Percentiles rank a stretch among this genome's conserved stretches.
Conservation (phyloP, 306 rosid genomes). For the Cyclanthera cordifolia region DNA sequence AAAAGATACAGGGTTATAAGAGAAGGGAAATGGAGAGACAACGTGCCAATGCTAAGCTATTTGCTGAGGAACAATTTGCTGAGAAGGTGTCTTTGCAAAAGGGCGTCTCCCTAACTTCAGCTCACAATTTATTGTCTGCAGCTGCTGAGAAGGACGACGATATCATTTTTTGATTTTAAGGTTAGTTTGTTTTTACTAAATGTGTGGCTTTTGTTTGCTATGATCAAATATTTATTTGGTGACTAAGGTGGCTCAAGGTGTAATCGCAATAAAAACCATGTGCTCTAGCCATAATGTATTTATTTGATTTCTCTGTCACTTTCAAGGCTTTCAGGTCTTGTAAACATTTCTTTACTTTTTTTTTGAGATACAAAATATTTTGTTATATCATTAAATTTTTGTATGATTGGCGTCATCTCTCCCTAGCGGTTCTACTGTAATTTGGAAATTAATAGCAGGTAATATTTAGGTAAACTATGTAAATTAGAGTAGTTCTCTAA, state of each 20-base stretch:
- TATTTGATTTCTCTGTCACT: constrained; percentile 5
- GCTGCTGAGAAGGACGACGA: constrained; percentile 53
- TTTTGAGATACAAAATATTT: constrained; percentile 7
- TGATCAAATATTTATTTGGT: neutral
- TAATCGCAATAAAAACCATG: constrained; percentile 5
- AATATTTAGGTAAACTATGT: neutral
- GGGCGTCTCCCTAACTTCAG: constrained; percentile 43
- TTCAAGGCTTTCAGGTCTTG: constrained; percentile 12
- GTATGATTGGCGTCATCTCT: neutral
- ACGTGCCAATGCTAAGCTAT: constrained; percentile 29
- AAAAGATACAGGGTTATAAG: constrained; percentile 86
- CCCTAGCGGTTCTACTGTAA: neutral
- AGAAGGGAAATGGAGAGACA: constrained; percentile 72
- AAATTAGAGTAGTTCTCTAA: neutral
- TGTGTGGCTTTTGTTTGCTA: constrained; percentile 6
- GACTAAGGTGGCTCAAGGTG: constrained; percentile 7
- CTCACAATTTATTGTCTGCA: constrained; percentile 52
- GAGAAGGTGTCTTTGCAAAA: constrained; percentile 41
- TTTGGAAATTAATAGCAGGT: neutral
- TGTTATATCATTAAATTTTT: constrained; percentile 1
- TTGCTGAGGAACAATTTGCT: constrained; percentile 41
- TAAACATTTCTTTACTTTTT: neutral
- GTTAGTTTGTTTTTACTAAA: neutral
- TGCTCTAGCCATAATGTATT: constrained; percentile 6
- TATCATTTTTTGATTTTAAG: constrained; percentile 50